Conservation (phyloP, 352 stramenopile species). For the Phytophthora podocarpi region DNA sequence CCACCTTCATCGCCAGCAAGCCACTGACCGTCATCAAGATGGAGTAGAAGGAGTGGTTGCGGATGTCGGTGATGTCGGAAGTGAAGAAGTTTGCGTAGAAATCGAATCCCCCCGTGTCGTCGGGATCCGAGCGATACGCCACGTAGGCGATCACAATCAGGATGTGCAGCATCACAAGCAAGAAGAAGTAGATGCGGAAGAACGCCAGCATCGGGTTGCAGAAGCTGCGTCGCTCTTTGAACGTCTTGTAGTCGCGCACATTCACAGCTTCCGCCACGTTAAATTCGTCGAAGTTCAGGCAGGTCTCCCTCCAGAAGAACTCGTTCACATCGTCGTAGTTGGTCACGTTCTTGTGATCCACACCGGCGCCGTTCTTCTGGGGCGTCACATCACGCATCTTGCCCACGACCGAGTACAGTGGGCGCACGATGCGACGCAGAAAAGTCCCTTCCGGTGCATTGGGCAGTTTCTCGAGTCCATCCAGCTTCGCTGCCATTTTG, state of each 20-base stretch:
- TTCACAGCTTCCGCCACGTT: slow-evolving; percentile 79
- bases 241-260: slow-evolving; percentile 78
- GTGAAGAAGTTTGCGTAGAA: slow-evolving; percentile 85
- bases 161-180: slow-evolving; percentile 81
- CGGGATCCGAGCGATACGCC: slow-evolving; percentile 69
- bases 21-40: slow-evolving; percentile 73
- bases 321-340: slow-evolving; percentile 93
- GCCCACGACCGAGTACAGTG: slow-evolving; percentile 78
- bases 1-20: slow-evolving; percentile 66
- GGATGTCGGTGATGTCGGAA: slow-evolving; percentile 64
- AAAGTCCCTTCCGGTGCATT: slow-evolving; percentile 77
- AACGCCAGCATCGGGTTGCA: slow-evolving; percentile 84
- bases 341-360: slow-evolving; percentile 88
- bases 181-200: slow-evolving; percentile 90
- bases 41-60: slow-evolving; percentile 78
- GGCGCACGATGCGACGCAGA: slow-evolving; percentile 70
- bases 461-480: slow-evolving; percentile 58
- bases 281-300: slow-evolving; percentile 83
- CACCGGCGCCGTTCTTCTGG: slow-evolving; percentile 35
- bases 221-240: slow-evolving; percentile 84
- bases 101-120: slow-evolving; percentile 48
- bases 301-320: slow-evolving; percentile 86
- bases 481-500: slow-evolving; percentile 74
- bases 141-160: slow-evolving; percentile 85
- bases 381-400: slow-evolving; percentile 60